Percentiles rank a stretch among this genome's conserved stretches.
phyloP scores from a whole-genome alignment of 2,329 filamentous ascomycete genomes.

The Elsinoe batatas region DNA sequence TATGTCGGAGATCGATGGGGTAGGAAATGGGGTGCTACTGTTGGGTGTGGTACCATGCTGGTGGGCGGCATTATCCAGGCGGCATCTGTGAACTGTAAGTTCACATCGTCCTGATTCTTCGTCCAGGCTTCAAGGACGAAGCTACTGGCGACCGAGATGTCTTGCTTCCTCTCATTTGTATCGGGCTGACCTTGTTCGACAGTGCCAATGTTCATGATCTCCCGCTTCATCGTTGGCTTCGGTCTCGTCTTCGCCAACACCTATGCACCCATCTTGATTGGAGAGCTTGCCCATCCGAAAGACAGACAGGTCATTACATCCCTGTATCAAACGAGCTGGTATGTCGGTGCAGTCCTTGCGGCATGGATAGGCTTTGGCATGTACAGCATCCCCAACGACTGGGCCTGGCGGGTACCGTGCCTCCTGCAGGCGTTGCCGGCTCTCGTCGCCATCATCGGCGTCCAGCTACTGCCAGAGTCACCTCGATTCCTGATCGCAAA shows the following conservation, averaged over 20 bases:
- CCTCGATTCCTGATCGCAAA: slow-evolving; percentile 57
- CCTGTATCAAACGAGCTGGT: slow-evolving; percentile 40
- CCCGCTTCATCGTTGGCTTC: slow-evolving; percentile 30
- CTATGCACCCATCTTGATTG: slow-evolving; percentile 32
- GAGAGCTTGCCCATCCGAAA: slow-evolving; percentile 36
- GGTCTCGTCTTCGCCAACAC: slow-evolving; percentile 27
- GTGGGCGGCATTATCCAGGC: background rate
- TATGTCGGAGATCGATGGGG: background rate
- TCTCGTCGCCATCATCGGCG: slow-evolving; percentile 39
- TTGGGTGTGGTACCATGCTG: background rate
- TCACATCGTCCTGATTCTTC: too few species aligned
- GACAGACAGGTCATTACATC: slow-evolving; percentile 29
- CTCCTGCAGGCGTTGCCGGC: slow-evolving; percentile 39
- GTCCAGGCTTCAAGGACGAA: too few species aligned
- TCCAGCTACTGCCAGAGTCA: slow-evolving; percentile 56
- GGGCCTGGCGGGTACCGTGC: slow-evolving; percentile 44
- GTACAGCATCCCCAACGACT: slow-evolving; percentile 41
- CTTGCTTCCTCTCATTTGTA: too few species aligned
- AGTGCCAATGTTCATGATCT: slow-evolving; percentile 26
- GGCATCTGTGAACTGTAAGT: background rate
- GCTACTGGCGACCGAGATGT: too few species aligned
- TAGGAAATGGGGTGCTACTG: background rate
- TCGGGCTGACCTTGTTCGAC: background rate
- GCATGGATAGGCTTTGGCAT: slow-evolving; percentile 57
- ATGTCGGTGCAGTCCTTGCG: slow-evolving; percentile 47